Evolutionary conservation across 75 land plant species (phyloP).

Genomic region (Ceratopteris richardii): DNA sequence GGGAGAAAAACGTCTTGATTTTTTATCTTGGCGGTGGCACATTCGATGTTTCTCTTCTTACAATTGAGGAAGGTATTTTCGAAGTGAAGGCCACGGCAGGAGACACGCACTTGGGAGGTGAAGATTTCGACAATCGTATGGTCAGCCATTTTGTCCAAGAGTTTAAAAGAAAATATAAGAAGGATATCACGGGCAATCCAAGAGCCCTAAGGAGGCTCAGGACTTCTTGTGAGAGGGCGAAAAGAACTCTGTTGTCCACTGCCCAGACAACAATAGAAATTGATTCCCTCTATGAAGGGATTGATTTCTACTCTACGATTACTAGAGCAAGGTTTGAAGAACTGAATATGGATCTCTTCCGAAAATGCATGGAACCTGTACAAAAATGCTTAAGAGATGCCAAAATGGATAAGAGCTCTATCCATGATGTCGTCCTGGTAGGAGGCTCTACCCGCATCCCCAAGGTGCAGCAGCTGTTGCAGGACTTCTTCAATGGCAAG

Average conservation of each 20-base stretch:
- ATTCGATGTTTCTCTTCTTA: constrained; percentile 64
- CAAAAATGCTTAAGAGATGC: constrained; percentile 24
- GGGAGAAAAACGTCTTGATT: constrained; percentile 65
- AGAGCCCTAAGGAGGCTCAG: constrained; percentile 33
- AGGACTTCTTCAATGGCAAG: constrained; percentile 28
- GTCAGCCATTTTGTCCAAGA: constrained; percentile 26
- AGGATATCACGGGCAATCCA: constrained; percentile 26
- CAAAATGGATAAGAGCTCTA: constrained; percentile 23
- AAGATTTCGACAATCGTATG: too few species aligned
- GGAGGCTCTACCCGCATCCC: constrained; percentile 27
- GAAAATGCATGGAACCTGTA: constrained; percentile 34
- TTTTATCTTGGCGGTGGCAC: constrained; percentile 66
- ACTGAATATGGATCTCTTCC: constrained; percentile 31
- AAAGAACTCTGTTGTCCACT: constrained; percentile 36
- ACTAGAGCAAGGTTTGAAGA: too few species aligned
- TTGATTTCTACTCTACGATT: constrained; percentile 25
- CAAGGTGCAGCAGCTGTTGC: constrained; percentile 30
- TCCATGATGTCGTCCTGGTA: constrained; percentile 25
- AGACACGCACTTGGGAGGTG: too few species aligned
- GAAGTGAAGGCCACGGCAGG: too few species aligned
- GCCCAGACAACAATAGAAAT: too few species aligned
- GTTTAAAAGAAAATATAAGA: too few species aligned
- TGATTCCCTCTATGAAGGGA: too few species aligned
- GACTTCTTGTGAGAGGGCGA: constrained; percentile 37
- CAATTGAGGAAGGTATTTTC: too few species aligned